These are phyloP conservation scores for Vinca major DNA, from an alignment of 305 asterid genomes.

Conservation along the genomic window DNA sequence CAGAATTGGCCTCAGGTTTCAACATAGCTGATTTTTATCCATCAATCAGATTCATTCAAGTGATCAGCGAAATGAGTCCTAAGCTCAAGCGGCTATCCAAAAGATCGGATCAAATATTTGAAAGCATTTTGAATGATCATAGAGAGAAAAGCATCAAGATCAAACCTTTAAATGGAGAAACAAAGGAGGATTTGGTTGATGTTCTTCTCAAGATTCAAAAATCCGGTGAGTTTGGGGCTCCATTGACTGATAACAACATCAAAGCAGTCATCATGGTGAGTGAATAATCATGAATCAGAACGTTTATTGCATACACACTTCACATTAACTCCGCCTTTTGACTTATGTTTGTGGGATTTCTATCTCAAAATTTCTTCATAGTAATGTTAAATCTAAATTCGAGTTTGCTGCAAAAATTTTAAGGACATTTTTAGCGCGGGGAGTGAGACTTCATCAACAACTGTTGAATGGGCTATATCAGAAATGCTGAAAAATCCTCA, in stretches of 20 bases:
- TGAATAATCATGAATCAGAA: background rate
- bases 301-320: background rate
- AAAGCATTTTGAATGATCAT: slow-evolving; percentile 19
- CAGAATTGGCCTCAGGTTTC: slow-evolving; percentile 10
- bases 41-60: slow-evolving; percentile 16
- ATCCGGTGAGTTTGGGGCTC: background rate
- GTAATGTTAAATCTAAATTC: background rate
- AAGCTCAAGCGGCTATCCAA: slow-evolving; percentile 11
- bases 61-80: slow-evolving; percentile 11
- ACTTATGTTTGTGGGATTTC: background rate
- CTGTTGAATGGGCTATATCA: slow-evolving; percentile 1
- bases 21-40: slow-evolving; percentile 20
- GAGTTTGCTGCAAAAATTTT: background rate
- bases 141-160: background rate
- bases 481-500: slow-evolving; percentile 1
- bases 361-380: background rate
- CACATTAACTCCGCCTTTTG: background rate
- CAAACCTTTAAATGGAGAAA: background rate
- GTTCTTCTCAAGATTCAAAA: slow-evolving; percentile 16
- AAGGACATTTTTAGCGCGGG: background rate
- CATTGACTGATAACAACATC: slow-evolving; percentile 18
- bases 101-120: slow-evolving; percentile 12
- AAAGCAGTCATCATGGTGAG: slow-evolving; percentile 20
- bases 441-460: background rate
- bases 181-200: slow-evolving; percentile 18